phyloP scores from a whole-genome alignment of 192 early-diverging fungal species.

The Coemansia sp. region DNA sequence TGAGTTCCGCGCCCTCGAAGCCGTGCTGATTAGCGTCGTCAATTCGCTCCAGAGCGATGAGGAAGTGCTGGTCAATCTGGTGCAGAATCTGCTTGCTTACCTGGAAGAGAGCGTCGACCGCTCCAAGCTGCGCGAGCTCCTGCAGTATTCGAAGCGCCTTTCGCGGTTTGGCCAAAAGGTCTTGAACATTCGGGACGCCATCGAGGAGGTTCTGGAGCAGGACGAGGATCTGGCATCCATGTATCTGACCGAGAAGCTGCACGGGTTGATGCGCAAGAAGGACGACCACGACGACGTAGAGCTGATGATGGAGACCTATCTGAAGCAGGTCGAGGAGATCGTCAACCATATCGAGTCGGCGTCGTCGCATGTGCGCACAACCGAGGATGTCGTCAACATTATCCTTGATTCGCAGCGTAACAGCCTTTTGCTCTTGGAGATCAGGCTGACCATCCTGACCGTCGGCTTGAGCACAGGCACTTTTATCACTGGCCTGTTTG shows the following conservation, averaged over 20 bases:
- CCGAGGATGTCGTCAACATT: constrained; percentile 83
- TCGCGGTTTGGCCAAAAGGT: constrained; percentile 79
- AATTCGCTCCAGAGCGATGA: constrained; percentile 67
- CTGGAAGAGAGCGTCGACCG: constrained; percentile 74
- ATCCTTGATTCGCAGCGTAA: constrained; percentile 84
- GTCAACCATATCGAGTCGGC: constrained; percentile 69
- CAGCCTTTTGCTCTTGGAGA: constrained; percentile 79
- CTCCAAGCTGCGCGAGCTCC: constrained; percentile 71
- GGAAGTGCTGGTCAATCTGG: constrained; percentile 65
- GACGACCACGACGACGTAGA: constrained; percentile 87
- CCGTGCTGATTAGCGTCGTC: constrained; percentile 73
- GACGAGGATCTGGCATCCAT: constrained; percentile 89
- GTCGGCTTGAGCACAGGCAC: constrained; percentile 73
- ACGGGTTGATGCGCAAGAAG: constrained; percentile 53
- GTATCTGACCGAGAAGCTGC: constrained; percentile 83
- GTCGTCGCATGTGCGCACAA: constrained; percentile 69
- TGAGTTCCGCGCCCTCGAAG: constrained; percentile 72
- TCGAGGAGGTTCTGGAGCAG: constrained; percentile 79
- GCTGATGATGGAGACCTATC: constrained; percentile 85
- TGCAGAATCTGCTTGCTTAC: constrained; percentile 64
- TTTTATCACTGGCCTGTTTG: constrained; percentile 74
- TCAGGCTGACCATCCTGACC: constrained; percentile 76
- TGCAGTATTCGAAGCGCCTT: constrained; percentile 74
- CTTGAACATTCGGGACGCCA: constrained; percentile 69
- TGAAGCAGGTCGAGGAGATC: constrained; percentile 83